Percentiles rank a stretch among this genome's conserved stretches.
Conservation (phyloP, 768 basidiomycete species). For the Psilocybe azurescens region DNA sequence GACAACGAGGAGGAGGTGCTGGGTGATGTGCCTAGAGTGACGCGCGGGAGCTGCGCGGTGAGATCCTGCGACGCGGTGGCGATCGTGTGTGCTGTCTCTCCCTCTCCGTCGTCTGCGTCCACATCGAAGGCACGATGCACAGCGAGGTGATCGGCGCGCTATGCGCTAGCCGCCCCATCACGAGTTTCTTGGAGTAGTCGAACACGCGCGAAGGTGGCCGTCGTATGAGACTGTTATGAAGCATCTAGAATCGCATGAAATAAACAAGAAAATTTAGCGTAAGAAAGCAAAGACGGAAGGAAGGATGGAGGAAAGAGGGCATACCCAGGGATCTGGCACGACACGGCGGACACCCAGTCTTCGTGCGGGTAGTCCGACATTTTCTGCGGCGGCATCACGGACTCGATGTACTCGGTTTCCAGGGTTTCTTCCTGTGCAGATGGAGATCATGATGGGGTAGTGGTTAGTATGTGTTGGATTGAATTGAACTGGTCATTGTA, state of each 20-base stretch:
- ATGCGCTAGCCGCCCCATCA: conserved; percentile 58
- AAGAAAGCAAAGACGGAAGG: no score
- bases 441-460: background rate
- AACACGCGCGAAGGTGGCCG: conserved; percentile 71
- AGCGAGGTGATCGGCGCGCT: conserved; percentile 71
- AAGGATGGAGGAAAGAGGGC: conserved; percentile 16
- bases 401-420: conserved; percentile 92
- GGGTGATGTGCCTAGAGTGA: conserved; percentile 28
- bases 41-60: conserved; percentile 62
- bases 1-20: conserved; percentile 13
- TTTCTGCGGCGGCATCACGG: conserved; percentile 84
- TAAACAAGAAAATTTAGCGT: background rate
- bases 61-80: conserved; percentile 84
- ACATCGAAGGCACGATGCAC: conserved; percentile 50
- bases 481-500: background rate
- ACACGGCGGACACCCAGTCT: conserved; percentile 92
- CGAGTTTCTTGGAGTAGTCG: conserved; percentile 66
- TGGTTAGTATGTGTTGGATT: background rate
- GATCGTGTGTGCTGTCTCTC: conserved; percentile 43
- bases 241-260: conserved; percentile 44
- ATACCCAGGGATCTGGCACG: conserved; percentile 62
- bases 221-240: conserved; percentile 87
- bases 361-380: conserved; percentile 83
- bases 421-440: conserved; percentile 83
- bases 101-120: conserved; percentile 4